Base-by-base conservation (phyloP, 495 filamentous ascomycete species). In the Lentithecium fluviatile region DNA sequence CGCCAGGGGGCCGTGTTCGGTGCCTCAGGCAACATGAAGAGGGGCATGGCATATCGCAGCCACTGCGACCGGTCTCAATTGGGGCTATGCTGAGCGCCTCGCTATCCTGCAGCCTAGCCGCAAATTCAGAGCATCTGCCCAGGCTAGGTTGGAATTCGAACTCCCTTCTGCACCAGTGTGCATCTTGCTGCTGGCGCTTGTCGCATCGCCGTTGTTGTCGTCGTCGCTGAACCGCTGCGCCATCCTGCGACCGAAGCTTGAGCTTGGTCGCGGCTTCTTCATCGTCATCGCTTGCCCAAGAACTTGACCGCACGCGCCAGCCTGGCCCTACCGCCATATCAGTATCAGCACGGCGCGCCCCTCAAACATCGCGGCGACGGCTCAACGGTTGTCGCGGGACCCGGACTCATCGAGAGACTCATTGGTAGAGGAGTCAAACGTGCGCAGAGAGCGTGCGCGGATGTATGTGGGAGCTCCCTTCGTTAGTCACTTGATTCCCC, bases 71-170 rank as follows among this genome's bases (percentile, higher is more conserved):
- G n/a, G n/a, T n/a, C n/a, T n/a, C n/a, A n/a, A n/a, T n/a, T n/a
- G n/a, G n/a, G n/a, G n/a, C n/a, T n/a, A n/a, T n/a, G n/a, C n/a
- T n/a, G n/a, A n/a, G n/a, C n/a, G n/a, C n/a, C n/a, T n/a, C n/a
- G n/a, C n/a, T n/a, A n/a, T n/a, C n/a, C n/a, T n/a, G n/a, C n/a
- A 46, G 59, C 59, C 56, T 54, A 62, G 59, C 59, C 59, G 56
- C 59, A 56, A 42, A 24, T 47, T 32, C 25, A 23, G 52, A 26
- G 5, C 40, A 13, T 21, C 12, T 13, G 2, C 45, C 23, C 17
- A 12, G 50, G n/a, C 52, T 29, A 56, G 42, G 58, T 55, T 54
- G 25, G 42, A 38, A 55, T 56, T 21, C 46, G 50, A 49, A 56
- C 58, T 20, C 38, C 45, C 49, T 32, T 32, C 29, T 32, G 29